Base-by-base conservation (phyloP, 2,329 filamentous ascomycete species). In the Cercospora sp. region DNA sequence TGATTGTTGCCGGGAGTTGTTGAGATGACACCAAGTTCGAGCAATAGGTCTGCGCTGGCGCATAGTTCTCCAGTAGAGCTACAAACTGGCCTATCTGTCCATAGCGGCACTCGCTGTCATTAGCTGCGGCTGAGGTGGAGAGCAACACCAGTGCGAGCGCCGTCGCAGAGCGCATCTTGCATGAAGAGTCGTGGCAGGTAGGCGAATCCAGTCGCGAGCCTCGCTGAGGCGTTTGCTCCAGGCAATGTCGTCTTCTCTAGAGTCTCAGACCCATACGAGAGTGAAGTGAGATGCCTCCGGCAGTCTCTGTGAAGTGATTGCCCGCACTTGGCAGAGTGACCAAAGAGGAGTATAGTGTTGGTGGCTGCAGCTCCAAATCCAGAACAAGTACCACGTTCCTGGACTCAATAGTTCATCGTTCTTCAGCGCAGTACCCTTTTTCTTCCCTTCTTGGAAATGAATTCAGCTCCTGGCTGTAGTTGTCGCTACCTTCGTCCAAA, bases 41-140 rank as follows among this genome's bases (percentile, higher is more conserved):
- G 45, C 68, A 70, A 66, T 64, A 68, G 30, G 28, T 31, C 20
- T 65, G 63, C 5, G 68, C 68, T 53, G 68, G 66, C n/a, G 48
- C 36, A 59, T 68, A 70, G 57, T 64, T 16, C 9, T 65, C 42
- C 13, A 70, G 66, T 48, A 62, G 57, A 26, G 57, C 18, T 26
- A 68, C 53, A 20, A 64, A 65, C 33, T 65, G 31, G 3, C 57
- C 57, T 3, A 65, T 18, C 20, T 59, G 45, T 59, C 68, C 68
- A 30, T 57, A 58, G 1, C 33, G 13, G 58, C 68, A 70, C 33
- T 53, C 30, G 18, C 63, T 26, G 33, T 63, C 63, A 8, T 55
- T 51, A 16, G 61, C 33, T 45, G 63, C 66, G n/a, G 57, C 57
- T 51, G 64, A 20, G 31, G 16, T 28, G 33, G 57, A 40, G 42